Evolutionary conservation across 306 rosid species (phyloP).

Genomic region (Albizia julibrissin): DNA sequence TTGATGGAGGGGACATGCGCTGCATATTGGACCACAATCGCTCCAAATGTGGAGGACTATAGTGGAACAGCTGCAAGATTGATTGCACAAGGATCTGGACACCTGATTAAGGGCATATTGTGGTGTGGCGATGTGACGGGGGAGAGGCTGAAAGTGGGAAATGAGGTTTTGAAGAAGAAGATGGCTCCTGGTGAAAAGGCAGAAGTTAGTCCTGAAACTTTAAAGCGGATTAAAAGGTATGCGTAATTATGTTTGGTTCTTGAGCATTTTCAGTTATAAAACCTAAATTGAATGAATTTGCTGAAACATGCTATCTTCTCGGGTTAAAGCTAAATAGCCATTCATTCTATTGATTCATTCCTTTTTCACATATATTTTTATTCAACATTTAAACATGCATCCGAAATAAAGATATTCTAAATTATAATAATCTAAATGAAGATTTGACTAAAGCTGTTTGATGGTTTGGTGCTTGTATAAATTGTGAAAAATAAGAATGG

Average conservation of each 20-base stretch:
- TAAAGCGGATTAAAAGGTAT: conserved; percentile 84
- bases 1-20: conserved; percentile 67
- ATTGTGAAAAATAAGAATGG: conserved; percentile 1
- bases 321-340: not conserved
- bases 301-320: not conserved
- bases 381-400: not conserved
- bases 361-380: not conserved
- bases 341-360: not conserved
- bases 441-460: not conserved
- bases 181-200: conserved; percentile 43
- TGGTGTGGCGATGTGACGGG: conserved; percentile 98
- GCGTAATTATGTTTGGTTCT: conserved; percentile 12
- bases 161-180: conserved; percentile 75
- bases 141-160: conserved; percentile 86
- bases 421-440: not conserved
- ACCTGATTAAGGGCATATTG: conserved; percentile 75
- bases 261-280: not conserved
- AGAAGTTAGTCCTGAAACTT: conserved; percentile 72
- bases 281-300: not conserved
- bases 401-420: not conserved
- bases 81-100: conserved; percentile 81
- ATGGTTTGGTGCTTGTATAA: not conserved
- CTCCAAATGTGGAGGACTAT: conserved; percentile 94
- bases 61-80: conserved; percentile 70
- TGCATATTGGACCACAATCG: conserved; percentile 93